Conservation (phyloP, 306 rosid species). For the Corylus americana region DNA sequence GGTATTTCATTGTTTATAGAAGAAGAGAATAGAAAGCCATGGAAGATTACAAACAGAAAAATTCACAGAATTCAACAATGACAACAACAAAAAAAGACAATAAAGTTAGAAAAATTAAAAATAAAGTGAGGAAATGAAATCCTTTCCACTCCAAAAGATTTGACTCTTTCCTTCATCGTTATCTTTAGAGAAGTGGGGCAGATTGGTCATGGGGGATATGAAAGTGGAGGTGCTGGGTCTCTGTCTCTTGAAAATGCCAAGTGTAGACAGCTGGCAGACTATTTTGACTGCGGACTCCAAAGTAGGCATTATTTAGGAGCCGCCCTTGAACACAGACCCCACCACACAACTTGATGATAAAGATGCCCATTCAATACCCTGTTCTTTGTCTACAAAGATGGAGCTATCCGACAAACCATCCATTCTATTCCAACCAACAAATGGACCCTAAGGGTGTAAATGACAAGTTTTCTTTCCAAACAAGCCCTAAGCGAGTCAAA, state of each 20-base stretch:
- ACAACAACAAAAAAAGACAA: no score
- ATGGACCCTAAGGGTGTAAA: no score
- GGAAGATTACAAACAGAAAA: no score
- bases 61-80: background rate
- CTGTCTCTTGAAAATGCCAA: background rate
- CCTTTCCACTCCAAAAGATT: background rate
- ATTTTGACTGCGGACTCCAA: conserved; percentile 27
- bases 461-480: no score
- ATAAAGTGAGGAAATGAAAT: background rate
- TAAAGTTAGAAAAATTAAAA: no score
- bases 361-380: background rate
- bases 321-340: conserved; percentile 35
- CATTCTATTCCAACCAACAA: conserved; percentile 6
- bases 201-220: background rate
- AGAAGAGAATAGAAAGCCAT: no score
- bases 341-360: conserved; percentile 11
- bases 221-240: no score
- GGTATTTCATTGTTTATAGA: no score
- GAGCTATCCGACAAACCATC: conserved; percentile 26
- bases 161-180: background rate
- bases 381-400: conserved; percentile 29
- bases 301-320: conserved; percentile 21
- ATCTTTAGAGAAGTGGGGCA: background rate
- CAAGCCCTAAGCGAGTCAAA: no score
- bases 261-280: conserved; percentile 9